Conservation (phyloP, 75 land plant species). For the Selaginella moellendorffii region DNA sequence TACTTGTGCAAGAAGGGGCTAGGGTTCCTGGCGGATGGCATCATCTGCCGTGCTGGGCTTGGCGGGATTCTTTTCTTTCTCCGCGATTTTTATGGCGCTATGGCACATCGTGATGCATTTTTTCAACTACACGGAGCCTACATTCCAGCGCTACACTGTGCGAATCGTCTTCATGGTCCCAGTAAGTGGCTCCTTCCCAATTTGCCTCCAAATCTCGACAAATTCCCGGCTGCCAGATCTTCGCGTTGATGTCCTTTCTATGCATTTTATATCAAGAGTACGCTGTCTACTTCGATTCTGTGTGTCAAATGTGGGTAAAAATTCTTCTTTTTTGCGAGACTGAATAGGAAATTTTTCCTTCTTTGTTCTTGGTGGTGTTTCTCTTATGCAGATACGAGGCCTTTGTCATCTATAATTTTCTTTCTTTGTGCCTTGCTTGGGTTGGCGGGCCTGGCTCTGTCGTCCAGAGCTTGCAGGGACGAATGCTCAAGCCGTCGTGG, state of each 20-base stretch:
- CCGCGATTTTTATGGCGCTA: slow-evolving; percentile 50
- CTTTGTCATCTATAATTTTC: slow-evolving; percentile 95
- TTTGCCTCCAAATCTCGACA: not conserved
- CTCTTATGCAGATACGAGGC: slow-evolving; percentile 73
- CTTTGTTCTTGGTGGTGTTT: not conserved
- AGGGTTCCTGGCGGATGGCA: slow-evolving; percentile 13
- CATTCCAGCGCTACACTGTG: slow-evolving; percentile 74
- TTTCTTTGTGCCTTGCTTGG: slow-evolving; percentile 93
- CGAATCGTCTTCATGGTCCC: slow-evolving; percentile 94
- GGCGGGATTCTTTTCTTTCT: slow-evolving; percentile 53
- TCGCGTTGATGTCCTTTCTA: not conserved
- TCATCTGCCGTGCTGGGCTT: slow-evolving; percentile 15
- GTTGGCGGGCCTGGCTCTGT: slow-evolving; percentile 97
- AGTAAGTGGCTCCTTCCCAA: slow-evolving; percentile 23
- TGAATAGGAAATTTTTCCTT: not conserved
- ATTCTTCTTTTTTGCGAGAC: not conserved
- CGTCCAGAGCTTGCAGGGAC: slow-evolving; percentile 66
- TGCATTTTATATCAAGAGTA: not conserved
- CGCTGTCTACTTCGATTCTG: not conserved
- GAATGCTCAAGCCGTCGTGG: slow-evolving; percentile 72
- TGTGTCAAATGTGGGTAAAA: not conserved
- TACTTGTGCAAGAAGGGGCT: too few species aligned
- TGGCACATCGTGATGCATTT: slow-evolving; percentile 74
- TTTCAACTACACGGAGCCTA: slow-evolving; percentile 78
- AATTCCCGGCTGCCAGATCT: not conserved